Evolutionary conservation across 345 rosid genomes (phyloP).

Genomic region (Lumnitzera racemosa): DNA sequence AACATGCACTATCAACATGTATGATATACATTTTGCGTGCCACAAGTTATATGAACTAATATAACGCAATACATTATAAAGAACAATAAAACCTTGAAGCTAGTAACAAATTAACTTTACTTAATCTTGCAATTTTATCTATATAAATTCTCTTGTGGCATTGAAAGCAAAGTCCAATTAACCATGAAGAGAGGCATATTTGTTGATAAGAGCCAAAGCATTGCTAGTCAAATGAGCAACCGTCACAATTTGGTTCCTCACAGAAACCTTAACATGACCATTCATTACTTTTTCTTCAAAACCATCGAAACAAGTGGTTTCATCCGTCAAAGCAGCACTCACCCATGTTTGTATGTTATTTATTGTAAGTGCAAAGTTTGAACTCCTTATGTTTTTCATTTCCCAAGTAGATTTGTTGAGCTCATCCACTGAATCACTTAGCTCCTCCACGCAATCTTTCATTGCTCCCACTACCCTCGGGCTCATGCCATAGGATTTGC

Average conservation of each 20-base stretch:
- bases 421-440: conserved; percentile 16
- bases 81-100: no score
- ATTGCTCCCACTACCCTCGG: conserved; percentile 24
- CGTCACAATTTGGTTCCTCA: conserved; percentile 12
- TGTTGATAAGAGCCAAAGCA: conserved; percentile 24
- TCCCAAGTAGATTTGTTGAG: conserved; percentile 16
- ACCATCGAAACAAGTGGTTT: conserved; percentile 38
- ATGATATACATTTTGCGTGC: no score
- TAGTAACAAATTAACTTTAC: no score
- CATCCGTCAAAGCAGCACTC: conserved; percentile 37
- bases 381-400: conserved; percentile 13
- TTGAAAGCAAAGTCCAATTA: no score
- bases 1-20: no score
- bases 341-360: conserved; percentile 28
- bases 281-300: conserved; percentile 20
- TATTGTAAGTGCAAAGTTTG: conserved; percentile 18
- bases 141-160: no score
- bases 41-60: no score
- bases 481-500: conserved; percentile 10
- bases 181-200: conserved; percentile 16
- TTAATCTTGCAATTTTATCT: no score
- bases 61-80: no score
- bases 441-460: conserved; percentile 28
- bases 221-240: conserved; percentile 29
- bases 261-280: conserved; percentile 8